Percentiles rank a stretch among this genome's conserved stretches.
Conservation (phyloP, 1,284 basidiomycete genomes). For the Chalciporus piperatoides region DNA sequence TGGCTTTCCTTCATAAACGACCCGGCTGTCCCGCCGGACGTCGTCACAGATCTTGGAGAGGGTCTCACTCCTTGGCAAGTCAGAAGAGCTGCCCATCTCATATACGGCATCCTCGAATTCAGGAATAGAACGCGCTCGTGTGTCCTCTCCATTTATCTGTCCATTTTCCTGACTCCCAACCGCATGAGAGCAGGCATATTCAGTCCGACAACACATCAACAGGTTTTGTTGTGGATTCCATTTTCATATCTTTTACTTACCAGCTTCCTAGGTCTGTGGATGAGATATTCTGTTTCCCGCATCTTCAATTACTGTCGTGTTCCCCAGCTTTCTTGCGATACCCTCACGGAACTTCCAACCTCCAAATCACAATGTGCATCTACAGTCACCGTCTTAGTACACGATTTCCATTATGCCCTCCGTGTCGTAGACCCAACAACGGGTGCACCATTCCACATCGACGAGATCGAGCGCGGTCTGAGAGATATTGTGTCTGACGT, state of each 20-base stretch:
- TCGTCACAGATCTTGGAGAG: slow-evolving; percentile 37
- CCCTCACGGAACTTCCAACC: slow-evolving; percentile 45
- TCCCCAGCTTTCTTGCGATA: slow-evolving; percentile 64
- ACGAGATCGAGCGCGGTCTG: slow-evolving; percentile 67
- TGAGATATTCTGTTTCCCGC: slow-evolving; percentile 52
- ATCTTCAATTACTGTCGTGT: slow-evolving; percentile 80
- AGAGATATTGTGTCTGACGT: slow-evolving; percentile 72
- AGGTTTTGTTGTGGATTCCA: slow-evolving; percentile 34
- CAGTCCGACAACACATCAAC: slow-evolving; percentile 53
- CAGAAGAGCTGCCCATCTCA: slow-evolving; percentile 81
- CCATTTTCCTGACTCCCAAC: slow-evolving; percentile 1
- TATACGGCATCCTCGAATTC: slow-evolving; percentile 75
- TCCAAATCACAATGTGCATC: slow-evolving; percentile 42
- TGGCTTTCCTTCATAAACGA: slow-evolving; percentile 87
- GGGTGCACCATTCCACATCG: slow-evolving; percentile 36
- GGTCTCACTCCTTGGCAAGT: slow-evolving; percentile 82
- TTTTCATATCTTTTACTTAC: slow-evolving; percentile 1
- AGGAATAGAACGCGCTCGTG: slow-evolving; percentile 67
- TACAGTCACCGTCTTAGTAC: slow-evolving; percentile 69
- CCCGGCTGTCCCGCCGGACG: slow-evolving; percentile 44
- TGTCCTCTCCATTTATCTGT: slow-evolving; percentile 19
- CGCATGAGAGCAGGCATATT: slow-evolving; percentile 43
- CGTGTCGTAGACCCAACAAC: slow-evolving; percentile 45
- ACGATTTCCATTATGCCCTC: slow-evolving; percentile 82
- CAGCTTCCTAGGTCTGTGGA: slow-evolving; percentile 53